Base-by-base conservation (phyloP, 192 early-diverging fungal species). In the Helicostylum pulchrum region DNA sequence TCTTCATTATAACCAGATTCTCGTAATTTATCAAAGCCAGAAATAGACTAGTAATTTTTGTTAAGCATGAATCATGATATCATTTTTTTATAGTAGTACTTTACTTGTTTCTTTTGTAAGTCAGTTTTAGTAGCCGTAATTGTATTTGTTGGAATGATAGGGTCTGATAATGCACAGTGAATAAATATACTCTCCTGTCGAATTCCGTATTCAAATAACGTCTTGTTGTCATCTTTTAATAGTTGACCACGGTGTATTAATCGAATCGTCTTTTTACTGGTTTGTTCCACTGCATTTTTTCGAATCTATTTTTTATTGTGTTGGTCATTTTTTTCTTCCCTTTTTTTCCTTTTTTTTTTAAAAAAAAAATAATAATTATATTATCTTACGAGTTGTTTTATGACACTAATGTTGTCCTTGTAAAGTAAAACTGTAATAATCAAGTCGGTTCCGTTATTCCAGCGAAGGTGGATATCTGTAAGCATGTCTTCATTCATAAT, bases 1-100 rank as follows among this genome's bases (percentile, higher is more conserved):
- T 83, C 79, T 15, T 80, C 77, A 30, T 77, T 80, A 50, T 81
- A 85, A n/a, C 83, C 83, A 23, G 78, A 78, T 36, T 80, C 79
- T 44, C 76, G 64, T 26, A 85, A 50, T 20, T 79, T 75, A 64
- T 85, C 79, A 46, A 85, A 83, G 1, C 83, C 83, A 51, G 69
- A 71, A 11, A 68, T 39, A 20, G 20, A 63, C 73, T 6, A 76
- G 71, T 12, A 74, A 59, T 23, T 69, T 67, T 42, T 10, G 17
- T 63, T 43, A 19, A 21, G 31, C n/a, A 39, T 49, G 7, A 14
- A 14, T 15, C 14, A n/a, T 42, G 32, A 52, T 20, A 0, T 14
- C 21, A 31, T 61, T 2, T 42, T n/a, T 26, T 43, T 26, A 10
- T 39, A 39, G 17, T 58, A 36, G 4, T 45, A 62, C 64, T 10